Conservation (phyloP, 2,329 filamentous ascomycete genomes). For the Diaporthe vaccinii region DNA sequence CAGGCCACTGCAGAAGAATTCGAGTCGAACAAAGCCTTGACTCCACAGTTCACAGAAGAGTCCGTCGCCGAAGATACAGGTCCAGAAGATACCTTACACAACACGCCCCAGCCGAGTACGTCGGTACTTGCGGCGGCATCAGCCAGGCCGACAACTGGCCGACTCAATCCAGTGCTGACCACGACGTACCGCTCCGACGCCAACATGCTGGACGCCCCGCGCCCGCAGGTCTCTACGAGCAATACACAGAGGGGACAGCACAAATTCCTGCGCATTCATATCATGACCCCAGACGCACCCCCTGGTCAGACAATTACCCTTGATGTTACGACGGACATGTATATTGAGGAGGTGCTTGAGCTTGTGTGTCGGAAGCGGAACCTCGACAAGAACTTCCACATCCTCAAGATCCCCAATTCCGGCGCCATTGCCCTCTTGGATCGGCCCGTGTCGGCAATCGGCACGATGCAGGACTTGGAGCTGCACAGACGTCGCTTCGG, state of each 20-base stretch:
- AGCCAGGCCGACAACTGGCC: slow-evolving; percentile 40
- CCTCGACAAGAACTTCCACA: slow-evolving; percentile 83
- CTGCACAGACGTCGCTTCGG: slow-evolving; percentile 80
- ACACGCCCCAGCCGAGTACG: slow-evolving; percentile 61
- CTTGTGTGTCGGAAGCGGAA: slow-evolving; percentile 82
- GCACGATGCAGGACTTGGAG: slow-evolving; percentile 81
- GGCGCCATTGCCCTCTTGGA: slow-evolving; percentile 83
- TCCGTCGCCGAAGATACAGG: slow-evolving; percentile 51
- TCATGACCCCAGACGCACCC: slow-evolving; percentile 76
- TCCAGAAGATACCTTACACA: slow-evolving; percentile 61
- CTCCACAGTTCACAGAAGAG: slow-evolving; percentile 75
- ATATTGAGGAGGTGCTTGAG: slow-evolving; percentile 85
- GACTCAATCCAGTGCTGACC: slow-evolving; percentile 72
- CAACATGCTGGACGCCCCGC: slow-evolving; percentile 69
- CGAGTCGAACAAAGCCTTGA: slow-evolving; percentile 76
- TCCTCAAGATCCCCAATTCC: slow-evolving; percentile 82
- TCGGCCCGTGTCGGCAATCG: slow-evolving; percentile 83
- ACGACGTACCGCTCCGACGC: slow-evolving; percentile 70
- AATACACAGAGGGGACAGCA: slow-evolving; percentile 71
- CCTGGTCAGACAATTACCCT: slow-evolving; percentile 81
- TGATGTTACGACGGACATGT: slow-evolving; percentile 85
- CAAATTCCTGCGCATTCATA: slow-evolving; percentile 80
- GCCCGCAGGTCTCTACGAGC: slow-evolving; percentile 58
- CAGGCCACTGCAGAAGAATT: slow-evolving; percentile 78
- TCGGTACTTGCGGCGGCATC: slow-evolving; percentile 47